phyloP scores from a whole-genome alignment of 2,329 filamentous ascomycete genomes.

The Akanthomyces dipterigenus region DNA sequence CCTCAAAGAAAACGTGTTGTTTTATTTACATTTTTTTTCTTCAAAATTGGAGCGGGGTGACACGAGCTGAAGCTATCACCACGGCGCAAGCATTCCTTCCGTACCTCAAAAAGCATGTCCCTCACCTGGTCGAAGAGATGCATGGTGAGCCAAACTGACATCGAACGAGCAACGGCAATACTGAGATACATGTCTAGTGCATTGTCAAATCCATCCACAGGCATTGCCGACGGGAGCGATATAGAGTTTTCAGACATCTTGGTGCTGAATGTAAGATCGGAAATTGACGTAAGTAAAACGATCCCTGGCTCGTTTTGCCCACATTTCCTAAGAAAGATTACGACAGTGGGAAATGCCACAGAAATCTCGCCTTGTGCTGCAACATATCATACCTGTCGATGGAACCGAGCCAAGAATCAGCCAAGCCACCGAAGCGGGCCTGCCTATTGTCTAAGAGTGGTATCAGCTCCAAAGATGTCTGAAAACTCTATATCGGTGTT shows the following conservation, averaged over 20 bases:
- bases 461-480: slow-evolving; percentile 9
- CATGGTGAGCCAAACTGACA: neutral
- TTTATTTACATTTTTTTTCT: neutral
- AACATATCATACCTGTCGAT: neutral
- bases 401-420: neutral
- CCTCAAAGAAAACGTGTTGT: neutral
- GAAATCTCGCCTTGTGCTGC: neutral
- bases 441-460: slow-evolving; percentile 3
- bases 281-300: slow-evolving; percentile 3
- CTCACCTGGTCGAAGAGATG: slow-evolving; percentile 4
- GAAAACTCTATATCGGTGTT: too few species aligned
- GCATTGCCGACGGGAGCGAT: neutral
- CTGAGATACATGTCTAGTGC: neutral
- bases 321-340: neutral
- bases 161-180: neutral
- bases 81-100: neutral
- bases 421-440: neutral
- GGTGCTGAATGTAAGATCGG: slow-evolving; percentile 1
- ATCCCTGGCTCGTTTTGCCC: too few species aligned
- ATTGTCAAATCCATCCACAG: neutral
- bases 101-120: neutral
- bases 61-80: neutral
- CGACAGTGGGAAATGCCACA: neutral
- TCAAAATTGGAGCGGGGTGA: neutral
- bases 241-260: neutral